Evolutionary conservation across 1,139 yeast species (phyloP).

Genomic region (Saccharomyces hybrid): DNA sequence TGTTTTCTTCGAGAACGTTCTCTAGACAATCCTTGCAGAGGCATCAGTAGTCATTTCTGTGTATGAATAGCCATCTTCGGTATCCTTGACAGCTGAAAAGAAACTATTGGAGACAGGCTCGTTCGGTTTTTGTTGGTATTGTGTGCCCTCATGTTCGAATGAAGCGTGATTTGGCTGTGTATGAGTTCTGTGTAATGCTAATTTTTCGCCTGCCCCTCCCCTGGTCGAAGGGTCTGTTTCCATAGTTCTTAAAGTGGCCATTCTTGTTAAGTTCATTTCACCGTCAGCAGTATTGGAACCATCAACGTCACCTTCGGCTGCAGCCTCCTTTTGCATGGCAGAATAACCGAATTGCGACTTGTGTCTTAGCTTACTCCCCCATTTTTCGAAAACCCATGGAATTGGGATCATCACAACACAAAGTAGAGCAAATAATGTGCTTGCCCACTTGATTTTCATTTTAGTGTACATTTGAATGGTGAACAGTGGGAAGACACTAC

Average conservation of each 20-base stretch:
- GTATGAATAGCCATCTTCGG: background rate
- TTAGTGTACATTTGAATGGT: conserved; percentile 67
- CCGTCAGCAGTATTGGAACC: background rate
- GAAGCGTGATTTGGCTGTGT: background rate
- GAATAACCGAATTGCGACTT: conserved; percentile 52
- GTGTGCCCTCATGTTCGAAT: background rate
- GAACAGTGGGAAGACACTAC: conserved; percentile 65
- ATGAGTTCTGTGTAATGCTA: background rate
- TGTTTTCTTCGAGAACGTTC: background rate
- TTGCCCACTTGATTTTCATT: conserved; percentile 69
- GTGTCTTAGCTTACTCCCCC: conserved; percentile 47
- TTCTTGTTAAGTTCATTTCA: conserved; percentile 11
- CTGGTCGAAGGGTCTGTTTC: conserved; percentile 7
- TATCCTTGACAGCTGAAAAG: conserved; percentile 4
- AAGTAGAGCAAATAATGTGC: conserved; percentile 64
- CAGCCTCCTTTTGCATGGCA: conserved; percentile 30
- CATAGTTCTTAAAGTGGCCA: conserved; percentile 11
- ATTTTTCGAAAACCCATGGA: conserved; percentile 53
- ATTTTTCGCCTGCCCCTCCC: background rate
- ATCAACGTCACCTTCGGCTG: conserved; percentile 1
- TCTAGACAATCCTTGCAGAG: conserved; percentile 3
- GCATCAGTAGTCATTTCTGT: background rate
- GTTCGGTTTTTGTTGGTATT: background rate
- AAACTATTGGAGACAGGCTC: conserved; percentile 2
- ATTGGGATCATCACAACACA: conserved; percentile 63